These are phyloP conservation scores for Pyracantha coccinea DNA, from an alignment of 331 rosid genomes.

Conservation along the genomic window DNA sequence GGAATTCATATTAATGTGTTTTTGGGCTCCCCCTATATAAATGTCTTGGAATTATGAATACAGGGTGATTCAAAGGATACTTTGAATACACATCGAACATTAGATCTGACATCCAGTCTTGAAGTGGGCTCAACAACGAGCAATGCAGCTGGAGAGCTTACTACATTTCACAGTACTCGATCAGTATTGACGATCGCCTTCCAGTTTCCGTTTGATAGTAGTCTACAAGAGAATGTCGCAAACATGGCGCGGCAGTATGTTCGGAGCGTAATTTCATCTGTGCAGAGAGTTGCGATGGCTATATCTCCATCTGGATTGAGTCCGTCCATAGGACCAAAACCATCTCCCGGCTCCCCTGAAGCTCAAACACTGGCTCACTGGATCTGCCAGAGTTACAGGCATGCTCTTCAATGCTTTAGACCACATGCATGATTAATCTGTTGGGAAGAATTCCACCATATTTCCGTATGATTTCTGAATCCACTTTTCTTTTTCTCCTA, in stretches of 20 bases:
- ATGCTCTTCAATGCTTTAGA: neutral
- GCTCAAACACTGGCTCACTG: constrained; percentile 78
- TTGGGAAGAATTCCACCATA: neutral
- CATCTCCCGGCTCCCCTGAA: constrained; percentile 70
- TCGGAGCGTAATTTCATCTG: constrained; percentile 75
- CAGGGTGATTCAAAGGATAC: constrained; percentile 71
- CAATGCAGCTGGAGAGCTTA: constrained; percentile 34
- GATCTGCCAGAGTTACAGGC: constrained; percentile 90
- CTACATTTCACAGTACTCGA: constrained; percentile 44
- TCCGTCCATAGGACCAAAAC: constrained; percentile 52
- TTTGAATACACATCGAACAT: constrained; percentile 42
- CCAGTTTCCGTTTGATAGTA: constrained; percentile 83
- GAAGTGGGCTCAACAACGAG: constrained; percentile 60
- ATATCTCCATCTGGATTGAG: constrained; percentile 78
- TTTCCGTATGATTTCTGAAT: neutral
- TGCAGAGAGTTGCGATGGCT: constrained; percentile 92
- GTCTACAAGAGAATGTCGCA: constrained; percentile 66
- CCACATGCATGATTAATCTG: neutral
- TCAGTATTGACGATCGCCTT: constrained; percentile 93
- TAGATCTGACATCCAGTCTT: constrained; percentile 81
- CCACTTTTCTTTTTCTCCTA: neutral
- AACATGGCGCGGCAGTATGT: constrained; percentile 88
- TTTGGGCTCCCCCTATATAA: neutral
- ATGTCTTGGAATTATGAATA: neutral
- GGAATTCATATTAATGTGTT: neutral